Percentiles rank a stretch among this genome's conserved stretches.
Conservation (phyloP, 176 grass and related monocot genomes). For the Zoysia japonica region DNA sequence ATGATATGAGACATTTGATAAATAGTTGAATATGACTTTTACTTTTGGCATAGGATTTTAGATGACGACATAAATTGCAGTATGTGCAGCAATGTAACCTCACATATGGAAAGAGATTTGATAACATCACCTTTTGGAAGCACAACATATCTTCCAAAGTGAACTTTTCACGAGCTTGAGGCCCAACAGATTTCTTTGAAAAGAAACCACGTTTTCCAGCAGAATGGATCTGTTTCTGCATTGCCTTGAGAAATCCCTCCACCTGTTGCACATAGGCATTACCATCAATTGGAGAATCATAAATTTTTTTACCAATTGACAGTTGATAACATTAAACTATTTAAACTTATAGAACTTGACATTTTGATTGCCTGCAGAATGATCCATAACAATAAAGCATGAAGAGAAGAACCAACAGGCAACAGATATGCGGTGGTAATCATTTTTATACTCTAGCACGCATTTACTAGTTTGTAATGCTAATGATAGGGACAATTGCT, state of each 20-base stretch:
- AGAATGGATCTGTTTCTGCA: conserved; percentile 98
- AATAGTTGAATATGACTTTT: neutral
- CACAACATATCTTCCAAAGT: conserved; percentile 98
- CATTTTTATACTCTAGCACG: neutral
- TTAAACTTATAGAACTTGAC: neutral
- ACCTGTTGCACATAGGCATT: conserved; percentile 62
- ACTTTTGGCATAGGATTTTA: neutral
- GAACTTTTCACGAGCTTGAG: conserved; percentile 90
- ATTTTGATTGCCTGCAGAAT: conserved; percentile 1
- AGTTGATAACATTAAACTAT: neutral
- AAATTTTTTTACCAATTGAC: neutral
- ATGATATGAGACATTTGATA: neutral
- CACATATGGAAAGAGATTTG: conserved; percentile 10
- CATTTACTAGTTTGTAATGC: neutral
- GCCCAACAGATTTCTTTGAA: conserved; percentile 88
- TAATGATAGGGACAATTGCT: neutral
- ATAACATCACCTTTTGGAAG: conserved; percentile 88
- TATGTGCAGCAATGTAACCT: conserved; percentile 2
- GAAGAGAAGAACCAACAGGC: neutral
- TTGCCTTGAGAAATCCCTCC: conserved; percentile 96
- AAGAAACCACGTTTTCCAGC: conserved; percentile 94
- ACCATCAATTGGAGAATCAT: conserved; percentile 13
- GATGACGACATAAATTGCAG: neutral
- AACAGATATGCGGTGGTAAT: no score
- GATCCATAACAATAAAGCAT: neutral